A percentile compares a stretch with the other conserved stretches of the same genome.
Conservation (phyloP, 176 grass and related monocot species). For the Dendrocalamus sinicus region DNA sequence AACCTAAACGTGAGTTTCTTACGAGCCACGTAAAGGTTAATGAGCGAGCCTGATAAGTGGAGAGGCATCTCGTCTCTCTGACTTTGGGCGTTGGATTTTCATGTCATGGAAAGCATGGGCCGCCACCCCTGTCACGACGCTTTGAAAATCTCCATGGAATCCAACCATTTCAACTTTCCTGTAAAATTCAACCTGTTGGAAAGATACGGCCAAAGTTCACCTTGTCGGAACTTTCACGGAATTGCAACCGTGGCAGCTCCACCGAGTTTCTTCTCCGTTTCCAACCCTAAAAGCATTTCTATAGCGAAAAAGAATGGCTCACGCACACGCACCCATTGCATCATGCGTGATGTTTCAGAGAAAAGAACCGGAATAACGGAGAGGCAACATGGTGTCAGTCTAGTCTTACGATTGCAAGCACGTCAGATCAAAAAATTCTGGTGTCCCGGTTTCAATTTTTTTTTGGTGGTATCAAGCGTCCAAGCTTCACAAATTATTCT, state of each 20-base stretch:
- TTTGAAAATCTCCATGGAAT: neutral
- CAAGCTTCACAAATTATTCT: neutral
- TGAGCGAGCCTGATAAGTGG: neutral
- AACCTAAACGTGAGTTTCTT: constrained; percentile 3
- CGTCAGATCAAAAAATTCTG: neutral
- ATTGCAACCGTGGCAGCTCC: neutral
- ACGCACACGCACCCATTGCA: neutral
- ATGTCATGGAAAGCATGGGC: neutral
- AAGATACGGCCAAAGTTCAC: neutral
- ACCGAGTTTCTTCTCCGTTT: neutral
- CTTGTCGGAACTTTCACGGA: constrained; percentile 51
- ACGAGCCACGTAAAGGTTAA: neutral
- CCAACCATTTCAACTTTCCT: neutral
- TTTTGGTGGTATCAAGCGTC: too few species aligned
- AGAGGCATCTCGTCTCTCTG: neutral
- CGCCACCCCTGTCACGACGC: neutral
- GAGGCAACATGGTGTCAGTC: neutral
- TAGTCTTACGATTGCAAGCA: neutral
- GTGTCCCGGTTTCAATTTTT: too few species aligned
- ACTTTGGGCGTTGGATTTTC: neutral
- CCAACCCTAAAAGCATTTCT: neutral
- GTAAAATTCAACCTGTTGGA: constrained; percentile 37
- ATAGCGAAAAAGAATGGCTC: neutral
- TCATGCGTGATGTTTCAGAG: neutral
- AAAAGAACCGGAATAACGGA: neutral